Base-by-base conservation (phyloP, 164 flowering plant species). In the Umbellularia californica region DNA sequence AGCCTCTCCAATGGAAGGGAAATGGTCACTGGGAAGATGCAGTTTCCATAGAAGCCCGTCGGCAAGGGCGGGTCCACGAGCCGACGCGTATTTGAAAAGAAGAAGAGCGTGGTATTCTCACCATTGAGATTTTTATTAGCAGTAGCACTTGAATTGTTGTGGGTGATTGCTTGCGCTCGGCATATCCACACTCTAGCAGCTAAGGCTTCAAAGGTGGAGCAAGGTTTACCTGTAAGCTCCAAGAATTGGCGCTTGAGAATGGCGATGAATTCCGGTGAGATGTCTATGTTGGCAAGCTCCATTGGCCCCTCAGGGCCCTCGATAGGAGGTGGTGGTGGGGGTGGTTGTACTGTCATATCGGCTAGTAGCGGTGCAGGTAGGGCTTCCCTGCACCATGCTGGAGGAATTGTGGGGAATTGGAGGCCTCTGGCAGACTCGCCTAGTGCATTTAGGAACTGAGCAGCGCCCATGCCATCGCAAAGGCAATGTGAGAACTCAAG, bases 401-500 rank as follows among this genome's bases (percentile, higher is more conserved):
- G 88, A 13, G 17, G 3, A 3, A 81, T 52, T 74, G 78, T 81
- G 24, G 76, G 86, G n/a, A 68, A 70, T 1, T 69, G 58, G n/a
- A 75, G 68, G 20, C 93, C 90, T 77, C 84, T 72, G 10, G 93
- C 91, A 15, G 87, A 10, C 79, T 90, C 91, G 0, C 89, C 91
- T 1, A 90, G 81, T 14, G 93, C 89, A 6, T 83, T 84, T 4
- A 89, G 78, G 76, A 90, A 89, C 33, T 85, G 95, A 5, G 95
- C 91, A 3, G 92, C 87, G 72, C 95, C 93, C 0, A 90, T 77
- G 24, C 95, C 95, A 70, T 90, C 95, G 70, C 93, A 90, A 1
- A 90, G 76, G 65, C 77, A 79, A 68, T 90, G 95, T 77, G 89
- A 85, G 81, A 90, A 88, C 50, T 70, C 81, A 17, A 90, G 87